phyloP scores from a whole-genome alignment of 352 stramenopile species.

The Pythium grandisporangium region DNA sequence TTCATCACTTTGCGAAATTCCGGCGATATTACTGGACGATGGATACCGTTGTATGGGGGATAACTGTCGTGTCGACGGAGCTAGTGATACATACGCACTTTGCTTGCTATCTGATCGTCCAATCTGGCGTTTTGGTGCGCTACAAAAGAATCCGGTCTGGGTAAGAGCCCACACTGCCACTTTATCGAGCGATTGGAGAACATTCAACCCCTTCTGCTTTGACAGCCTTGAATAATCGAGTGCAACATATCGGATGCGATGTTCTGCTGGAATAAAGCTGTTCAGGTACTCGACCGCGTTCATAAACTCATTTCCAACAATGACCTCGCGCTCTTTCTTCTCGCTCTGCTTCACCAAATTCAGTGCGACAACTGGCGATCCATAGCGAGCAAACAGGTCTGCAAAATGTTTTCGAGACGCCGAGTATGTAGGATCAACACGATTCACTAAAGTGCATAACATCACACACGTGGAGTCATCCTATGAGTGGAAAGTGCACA shows the following conservation, averaged over 20 bases:
- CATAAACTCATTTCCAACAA: conserved; percentile 97
- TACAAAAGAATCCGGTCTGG: conserved; percentile 98
- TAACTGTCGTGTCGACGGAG: too few relatives aligned
- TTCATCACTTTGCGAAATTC: conserved; percentile 1
- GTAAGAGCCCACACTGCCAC: conserved; percentile 94
- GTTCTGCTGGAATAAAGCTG: conserved; percentile 79
- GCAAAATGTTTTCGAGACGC: conserved; percentile 92
- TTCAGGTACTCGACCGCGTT: conserved; percentile 99
- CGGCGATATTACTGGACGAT: conserved; percentile 4
- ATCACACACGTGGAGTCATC: too few relatives aligned
- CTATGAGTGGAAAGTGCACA: neutral
- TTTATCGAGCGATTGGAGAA: conserved; percentile 91
- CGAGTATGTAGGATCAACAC: conserved; percentile 95
- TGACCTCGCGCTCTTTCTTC: conserved; percentile 95
- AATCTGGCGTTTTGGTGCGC: conserved; percentile 73
- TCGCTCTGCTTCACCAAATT: conserved; percentile 98
- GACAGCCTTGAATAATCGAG: conserved; percentile 93
- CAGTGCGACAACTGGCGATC: conserved; percentile 94
- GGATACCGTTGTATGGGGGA: too few relatives aligned
- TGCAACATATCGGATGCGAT: conserved; percentile 96
- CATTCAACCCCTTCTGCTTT: conserved; percentile 93
- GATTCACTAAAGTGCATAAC: conserved; percentile 84
- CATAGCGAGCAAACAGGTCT: conserved; percentile 95
- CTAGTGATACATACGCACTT: conserved; percentile 34
- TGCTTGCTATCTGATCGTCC: conserved; percentile 48